These are phyloP conservation scores for Aspergillus ustus DNA, from an alignment of 2,329 filamentous ascomycete species.

Conservation along the genomic window DNA sequence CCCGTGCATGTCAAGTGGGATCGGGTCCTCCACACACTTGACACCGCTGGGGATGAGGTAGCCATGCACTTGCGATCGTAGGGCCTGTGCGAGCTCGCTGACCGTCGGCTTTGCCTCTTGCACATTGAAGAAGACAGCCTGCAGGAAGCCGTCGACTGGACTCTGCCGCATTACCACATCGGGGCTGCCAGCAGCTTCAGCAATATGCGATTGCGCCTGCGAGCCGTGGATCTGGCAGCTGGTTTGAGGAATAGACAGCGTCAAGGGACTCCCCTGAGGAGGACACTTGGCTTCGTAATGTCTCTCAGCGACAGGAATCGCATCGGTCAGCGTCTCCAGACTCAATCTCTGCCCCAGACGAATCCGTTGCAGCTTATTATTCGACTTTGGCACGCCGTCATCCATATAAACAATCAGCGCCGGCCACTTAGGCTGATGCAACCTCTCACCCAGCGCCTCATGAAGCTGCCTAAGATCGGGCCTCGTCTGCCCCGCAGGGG, in stretches of 20 bases:
- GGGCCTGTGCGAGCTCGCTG: background rate
- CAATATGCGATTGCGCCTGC: background rate
- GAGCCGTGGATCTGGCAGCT: constrained; percentile 1
- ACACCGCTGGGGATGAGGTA: constrained; percentile 48
- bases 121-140: background rate
- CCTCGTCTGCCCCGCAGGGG: constrained; percentile 48
- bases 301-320: constrained; percentile 49
- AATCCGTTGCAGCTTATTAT: constrained; percentile 63
- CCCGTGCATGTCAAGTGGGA: constrained; percentile 40
- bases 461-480: constrained; percentile 57
- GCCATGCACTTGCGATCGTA: constrained; percentile 27
- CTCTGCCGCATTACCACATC: constrained; percentile 23
- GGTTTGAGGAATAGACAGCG: background rate
- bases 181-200: background rate
- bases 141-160: constrained; percentile 1
- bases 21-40: constrained; percentile 38
- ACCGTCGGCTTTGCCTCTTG: background rate
- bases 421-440: constrained; percentile 61
- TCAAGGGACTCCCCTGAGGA: constrained; percentile 52
- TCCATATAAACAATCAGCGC: constrained; percentile 60
- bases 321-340: constrained; percentile 52
- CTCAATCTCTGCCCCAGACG: constrained; percentile 55
- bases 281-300: constrained; percentile 59
- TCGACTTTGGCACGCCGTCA: constrained; percentile 55
- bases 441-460: constrained; percentile 50